Evolutionary conservation across 306 rosid species (phyloP).

Genomic region (Vicia sativa): DNA sequence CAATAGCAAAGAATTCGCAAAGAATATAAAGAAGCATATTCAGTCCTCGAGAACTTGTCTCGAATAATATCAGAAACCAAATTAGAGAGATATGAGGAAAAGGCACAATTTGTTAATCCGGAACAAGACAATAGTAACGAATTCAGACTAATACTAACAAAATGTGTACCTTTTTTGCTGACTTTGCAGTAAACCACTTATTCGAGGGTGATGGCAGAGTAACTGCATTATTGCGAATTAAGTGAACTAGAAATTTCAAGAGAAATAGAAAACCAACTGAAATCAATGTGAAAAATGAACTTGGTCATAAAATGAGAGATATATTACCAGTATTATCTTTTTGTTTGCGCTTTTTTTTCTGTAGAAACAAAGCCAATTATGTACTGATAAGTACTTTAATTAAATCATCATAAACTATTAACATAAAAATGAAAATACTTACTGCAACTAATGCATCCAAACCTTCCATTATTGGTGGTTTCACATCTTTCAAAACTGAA

Average conservation of each 20-base stretch:
- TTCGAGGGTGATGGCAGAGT: slow-evolving; percentile 53
- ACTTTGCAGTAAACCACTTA: slow-evolving; percentile 73
- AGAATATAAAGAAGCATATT: not conserved
- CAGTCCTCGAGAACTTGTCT: not conserved
- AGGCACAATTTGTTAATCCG: not conserved
- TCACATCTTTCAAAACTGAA: slow-evolving; percentile 59
- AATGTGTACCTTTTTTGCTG: slow-evolving; percentile 61
- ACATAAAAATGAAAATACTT: slow-evolving; percentile 36
- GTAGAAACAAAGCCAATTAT: slow-evolving; percentile 36
- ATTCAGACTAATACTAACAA: not conserved
- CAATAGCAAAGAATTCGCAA: not conserved
- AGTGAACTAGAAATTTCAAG: slow-evolving; percentile 26
- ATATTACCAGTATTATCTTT: slow-evolving; percentile 62
- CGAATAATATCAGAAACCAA: not conserved
- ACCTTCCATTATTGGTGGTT: slow-evolving; percentile 82
- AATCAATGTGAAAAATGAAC: not conserved
- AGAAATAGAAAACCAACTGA: not conserved
- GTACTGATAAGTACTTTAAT: slow-evolving; percentile 14
- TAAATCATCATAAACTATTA: not conserved
- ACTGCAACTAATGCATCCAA: slow-evolving; percentile 62
- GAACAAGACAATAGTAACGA: not conserved
- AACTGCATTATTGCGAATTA: slow-evolving; percentile 51
- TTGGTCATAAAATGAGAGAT: slow-evolving; percentile 35
- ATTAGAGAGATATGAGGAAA: not conserved
- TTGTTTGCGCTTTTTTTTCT: slow-evolving; percentile 64